Conservation (phyloP, 2,329 filamentous ascomycete genomes). For the Diaporthe eres region DNA sequence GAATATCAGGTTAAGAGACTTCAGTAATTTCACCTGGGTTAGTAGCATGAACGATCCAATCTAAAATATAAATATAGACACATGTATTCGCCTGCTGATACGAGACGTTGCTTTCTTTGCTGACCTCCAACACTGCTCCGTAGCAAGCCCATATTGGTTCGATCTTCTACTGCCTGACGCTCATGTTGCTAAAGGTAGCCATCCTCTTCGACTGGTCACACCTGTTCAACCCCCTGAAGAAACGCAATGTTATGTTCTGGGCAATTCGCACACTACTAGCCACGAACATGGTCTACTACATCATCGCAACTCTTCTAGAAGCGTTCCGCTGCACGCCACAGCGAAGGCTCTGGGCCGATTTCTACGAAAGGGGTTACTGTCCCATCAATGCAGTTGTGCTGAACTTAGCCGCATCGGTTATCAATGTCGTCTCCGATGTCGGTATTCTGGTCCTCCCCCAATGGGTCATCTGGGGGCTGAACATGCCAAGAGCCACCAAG, state of each 20-base stretch:
- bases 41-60: not conserved
- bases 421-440: not conserved
- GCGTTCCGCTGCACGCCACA: not conserved
- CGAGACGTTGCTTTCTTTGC: not conserved
- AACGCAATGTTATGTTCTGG: constrained; percentile 8
- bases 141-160: not conserved
- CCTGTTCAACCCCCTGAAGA: not conserved
- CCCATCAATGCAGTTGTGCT: not conserved
- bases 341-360: not conserved
- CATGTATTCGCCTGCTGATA: not conserved
- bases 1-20: not conserved
- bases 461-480: constrained; percentile 9
- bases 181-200: not conserved
- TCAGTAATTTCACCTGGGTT: not conserved
- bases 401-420: not conserved
- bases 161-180: not conserved
- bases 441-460: not conserved
- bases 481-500: not conserved
- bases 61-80: not conserved
- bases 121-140: not conserved
- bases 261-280: not conserved
- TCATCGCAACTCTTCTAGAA: not conserved
- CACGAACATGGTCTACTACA: not conserved
- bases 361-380: not conserved
- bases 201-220: constrained; percentile 7